These are phyloP conservation scores for Saturnispora kantuleensis DNA, from an alignment of 805 yeast species.

Conservation along the genomic window DNA sequence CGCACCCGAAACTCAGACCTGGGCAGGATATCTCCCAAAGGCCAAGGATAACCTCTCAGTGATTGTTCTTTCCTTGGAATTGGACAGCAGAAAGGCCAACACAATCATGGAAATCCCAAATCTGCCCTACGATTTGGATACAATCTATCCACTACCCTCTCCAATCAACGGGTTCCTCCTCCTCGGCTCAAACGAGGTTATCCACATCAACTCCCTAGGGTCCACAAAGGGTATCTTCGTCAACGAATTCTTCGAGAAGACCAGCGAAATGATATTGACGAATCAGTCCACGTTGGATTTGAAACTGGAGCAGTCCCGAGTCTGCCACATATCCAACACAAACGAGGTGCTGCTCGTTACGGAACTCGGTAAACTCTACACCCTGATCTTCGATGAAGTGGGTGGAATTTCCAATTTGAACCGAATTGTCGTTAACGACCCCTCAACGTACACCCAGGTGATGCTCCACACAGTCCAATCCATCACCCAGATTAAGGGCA, in stretches of 20 bases:
- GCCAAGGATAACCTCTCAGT: slow-evolving; percentile 54
- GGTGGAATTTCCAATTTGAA: slow-evolving; percentile 29
- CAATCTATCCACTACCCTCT: slow-evolving; percentile 49
- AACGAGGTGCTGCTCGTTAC: slow-evolving; percentile 32
- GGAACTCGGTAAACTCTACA: slow-evolving; percentile 34
- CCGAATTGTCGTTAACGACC: slow-evolving; percentile 15
- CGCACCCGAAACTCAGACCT: slow-evolving; percentile 34
- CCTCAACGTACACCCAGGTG: slow-evolving; percentile 17
- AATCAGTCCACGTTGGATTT: slow-evolving; percentile 45
- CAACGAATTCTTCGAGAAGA: slow-evolving; percentile 39
- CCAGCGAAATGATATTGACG: slow-evolving; percentile 30
- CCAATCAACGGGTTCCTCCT: slow-evolving; percentile 63
- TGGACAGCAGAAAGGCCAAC: slow-evolving; percentile 47
- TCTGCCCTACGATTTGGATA: slow-evolving; percentile 67
- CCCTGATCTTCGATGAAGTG: slow-evolving; percentile 25
- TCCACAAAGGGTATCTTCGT: slow-evolving; percentile 52
- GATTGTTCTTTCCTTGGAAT: slow-evolving; percentile 59
- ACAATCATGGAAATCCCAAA: slow-evolving; percentile 54
- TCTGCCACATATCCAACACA: slow-evolving; percentile 25
- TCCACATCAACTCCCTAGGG: slow-evolving; percentile 76
- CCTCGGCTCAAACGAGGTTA: slow-evolving; percentile 65
- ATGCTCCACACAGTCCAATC: slow-evolving; percentile 29
- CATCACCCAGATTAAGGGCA: slow-evolving; percentile 30
- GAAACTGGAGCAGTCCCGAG: slow-evolving; percentile 43
- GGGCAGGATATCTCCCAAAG: slow-evolving; percentile 68